A percentile compares a stretch with the other conserved stretches of the same genome.
These are phyloP conservation scores for Mycena rosella DNA, from an alignment of 768 basidiomycete genomes.

Conservation along the genomic window DNA sequence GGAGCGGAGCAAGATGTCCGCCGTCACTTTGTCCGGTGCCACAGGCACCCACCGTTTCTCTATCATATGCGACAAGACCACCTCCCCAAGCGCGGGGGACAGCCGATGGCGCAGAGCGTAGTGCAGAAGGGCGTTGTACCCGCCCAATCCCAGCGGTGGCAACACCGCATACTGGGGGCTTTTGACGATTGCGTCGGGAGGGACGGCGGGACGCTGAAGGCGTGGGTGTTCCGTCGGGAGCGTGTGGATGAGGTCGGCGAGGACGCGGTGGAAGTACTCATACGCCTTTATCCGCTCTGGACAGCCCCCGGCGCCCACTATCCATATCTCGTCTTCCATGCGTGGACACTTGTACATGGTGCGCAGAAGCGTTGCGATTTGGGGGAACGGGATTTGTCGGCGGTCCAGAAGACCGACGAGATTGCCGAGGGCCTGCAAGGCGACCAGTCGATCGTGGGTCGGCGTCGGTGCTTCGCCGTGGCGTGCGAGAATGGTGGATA, in stretches of 20 bases:
- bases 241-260: slow-evolving; percentile 54
- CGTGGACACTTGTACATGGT: slow-evolving; percentile 62
- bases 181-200: slow-evolving; percentile 25
- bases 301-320: slow-evolving; percentile 43
- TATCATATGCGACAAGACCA: slow-evolving; percentile 69
- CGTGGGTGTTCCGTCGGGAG: slow-evolving; percentile 45
- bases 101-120: slow-evolving; percentile 75
- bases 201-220: slow-evolving; percentile 37
- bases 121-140: slow-evolving; percentile 74
- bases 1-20: slow-evolving; percentile 71
- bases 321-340: slow-evolving; percentile 54
- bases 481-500: slow-evolving; percentile 48
- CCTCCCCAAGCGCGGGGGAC: slow-evolving; percentile 60
- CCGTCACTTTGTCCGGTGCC: slow-evolving; percentile 61
- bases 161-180: slow-evolving; percentile 36
- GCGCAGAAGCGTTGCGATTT: slow-evolving; percentile 60
- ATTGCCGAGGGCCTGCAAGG: slow-evolving; percentile 73
- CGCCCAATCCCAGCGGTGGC: slow-evolving; percentile 52
- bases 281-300: slow-evolving; percentile 54
- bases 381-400: slow-evolving; percentile 59
- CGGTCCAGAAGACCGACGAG: slow-evolving; percentile 66
- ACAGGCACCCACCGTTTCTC: slow-evolving; percentile 54
- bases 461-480: slow-evolving; percentile 39
- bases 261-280: slow-evolving; percentile 62
- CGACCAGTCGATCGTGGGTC: slow-evolving; percentile 44